Evolutionary conservation across 1,139 yeast species (phyloP).

Genomic region (Yamadazyma oceani): DNA sequence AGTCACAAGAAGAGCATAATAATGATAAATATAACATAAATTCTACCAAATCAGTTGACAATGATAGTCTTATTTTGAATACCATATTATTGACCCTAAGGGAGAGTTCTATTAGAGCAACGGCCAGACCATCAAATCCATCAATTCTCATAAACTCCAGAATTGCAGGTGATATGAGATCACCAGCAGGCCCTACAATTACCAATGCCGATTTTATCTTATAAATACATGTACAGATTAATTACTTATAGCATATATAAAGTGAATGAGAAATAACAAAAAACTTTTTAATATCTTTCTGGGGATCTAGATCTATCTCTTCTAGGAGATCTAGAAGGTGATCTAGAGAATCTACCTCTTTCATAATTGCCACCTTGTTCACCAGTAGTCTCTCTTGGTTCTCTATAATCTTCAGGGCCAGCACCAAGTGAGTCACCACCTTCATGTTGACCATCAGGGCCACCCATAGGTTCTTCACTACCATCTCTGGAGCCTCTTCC

Average conservation of each 20-base stretch:
- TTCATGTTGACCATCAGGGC: slow-evolving; percentile 17
- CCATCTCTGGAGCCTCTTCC: slow-evolving; percentile 22
- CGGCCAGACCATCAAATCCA: slow-evolving; percentile 18
- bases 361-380: slow-evolving; percentile 7
- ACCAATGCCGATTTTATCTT: neutral
- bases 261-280: neutral
- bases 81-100: slow-evolving; percentile 34
- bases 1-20: neutral
- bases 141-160: slow-evolving; percentile 12
- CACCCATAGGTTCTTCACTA: slow-evolving; percentile 15
- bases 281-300: slow-evolving; percentile 20
- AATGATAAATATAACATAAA: slow-evolving; percentile 14
- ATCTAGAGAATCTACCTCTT: slow-evolving; percentile 30
- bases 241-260: neutral
- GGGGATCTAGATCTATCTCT: slow-evolving; percentile 46
- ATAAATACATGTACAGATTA: neutral
- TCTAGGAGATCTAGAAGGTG: slow-evolving; percentile 43
- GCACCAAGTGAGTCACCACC: slow-evolving; percentile 17
- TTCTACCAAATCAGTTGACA: slow-evolving; percentile 34
- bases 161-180: slow-evolving; percentile 9
- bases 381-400: slow-evolving; percentile 6
- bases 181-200: slow-evolving; percentile 1
- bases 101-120: slow-evolving; percentile 30
- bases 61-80: slow-evolving; percentile 33
- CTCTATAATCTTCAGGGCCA: slow-evolving; percentile 18